Evolutionary conservation across 2,329 filamentous ascomycete genomes (phyloP).

Genomic region (Arachnomyces sp.): DNA sequence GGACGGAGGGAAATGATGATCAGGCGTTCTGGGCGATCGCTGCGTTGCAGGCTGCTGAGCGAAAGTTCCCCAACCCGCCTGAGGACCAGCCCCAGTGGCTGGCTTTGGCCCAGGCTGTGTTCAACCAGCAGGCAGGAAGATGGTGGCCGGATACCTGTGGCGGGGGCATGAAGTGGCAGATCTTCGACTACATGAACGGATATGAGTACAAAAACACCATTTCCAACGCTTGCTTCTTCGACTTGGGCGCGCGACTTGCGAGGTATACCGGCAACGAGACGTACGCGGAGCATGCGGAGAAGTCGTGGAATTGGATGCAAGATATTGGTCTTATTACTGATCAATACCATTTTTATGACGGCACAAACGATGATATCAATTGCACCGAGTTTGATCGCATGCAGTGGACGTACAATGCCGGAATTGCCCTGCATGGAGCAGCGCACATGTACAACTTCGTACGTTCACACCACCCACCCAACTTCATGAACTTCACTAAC

Average conservation of each 20-base stretch:
- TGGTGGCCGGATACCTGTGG: conserved; percentile 59
- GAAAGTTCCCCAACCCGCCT: conserved; percentile 27
- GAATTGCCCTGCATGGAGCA: conserved; percentile 50
- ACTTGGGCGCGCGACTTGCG: conserved; percentile 37
- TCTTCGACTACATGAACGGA: conserved; percentile 49
- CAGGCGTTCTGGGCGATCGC: conserved; percentile 32
- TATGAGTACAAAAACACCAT: conserved; percentile 46
- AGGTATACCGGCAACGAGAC: conserved; percentile 30
- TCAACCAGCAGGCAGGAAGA: conserved; percentile 62
- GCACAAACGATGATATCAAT: conserved; percentile 44
- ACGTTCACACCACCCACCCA: conserved; percentile 15
- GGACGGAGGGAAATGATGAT: conserved; percentile 34
- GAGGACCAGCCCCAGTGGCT: conserved; percentile 57
- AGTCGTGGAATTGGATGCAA: conserved; percentile 27
- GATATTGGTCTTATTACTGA: conserved; percentile 38
- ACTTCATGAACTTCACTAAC: conserved; percentile 12
- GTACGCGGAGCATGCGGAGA: conserved; percentile 31
- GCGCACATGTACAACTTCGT: conserved; percentile 62
- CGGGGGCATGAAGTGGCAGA: conserved; percentile 75
- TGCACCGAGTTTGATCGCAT: conserved; percentile 54
- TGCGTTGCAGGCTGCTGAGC: conserved; percentile 30
- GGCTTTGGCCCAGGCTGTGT: conserved; percentile 63
- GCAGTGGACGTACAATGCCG: conserved; percentile 60
- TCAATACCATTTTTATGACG: conserved; percentile 43
- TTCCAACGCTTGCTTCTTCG: conserved; percentile 45